Evolutionary conservation across 2,329 filamentous ascomycete genomes (phyloP), one percentile per base, ranked within the genome.

Genomic region (Coniella lustricola): DNA sequence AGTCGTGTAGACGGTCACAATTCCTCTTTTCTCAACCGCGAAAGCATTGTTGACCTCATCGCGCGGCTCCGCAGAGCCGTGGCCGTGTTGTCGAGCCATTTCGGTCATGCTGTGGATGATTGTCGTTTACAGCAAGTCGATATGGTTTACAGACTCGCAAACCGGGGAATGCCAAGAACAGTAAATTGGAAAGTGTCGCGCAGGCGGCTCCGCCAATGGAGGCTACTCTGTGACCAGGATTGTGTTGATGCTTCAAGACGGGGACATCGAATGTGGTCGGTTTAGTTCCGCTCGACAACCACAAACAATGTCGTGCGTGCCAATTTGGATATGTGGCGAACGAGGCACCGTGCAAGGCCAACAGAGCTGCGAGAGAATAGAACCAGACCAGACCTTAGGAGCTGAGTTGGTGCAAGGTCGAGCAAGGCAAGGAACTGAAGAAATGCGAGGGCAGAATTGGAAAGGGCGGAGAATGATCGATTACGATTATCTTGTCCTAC

Each of bases 1-100:
- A 20, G 65, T 67, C 21, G 57, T 56, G 48, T 60, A 66, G 9
- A 65, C 56, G 4, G 64, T 66, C 25, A 53, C 48, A 12, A 50
- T 40, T 16, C 44, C 39, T 25, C 46, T 46, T 22, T 50, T 47
- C 20, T 44, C 34, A 5, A 47, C 20, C 10, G n/a, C 45, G 12
- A 29, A 25, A 38, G 14, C 40, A 35, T 18, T 13, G 14, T 14
- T 8, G 14, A 16, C 22, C 35, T 36, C 40, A 17, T 25, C 7
- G 20, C 21, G 48, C 45, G 25, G 38, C 22, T 41, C 35, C 33
- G 29, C 43, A n/a, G 47, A 48, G 18, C 46, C 44, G 38, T 50
- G 51, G 42, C 32, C 29, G 48, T 43, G 44, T 45, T 39, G 50
- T 18, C 44, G 32, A 50, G 48, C 36, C 47, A 52, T 52, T 18